Percentiles rank a stretch among this genome's conserved stretches.
phyloP scores from a whole-genome alignment of 2,329 filamentous ascomycete genomes.

The Penicillium decumbens region DNA sequence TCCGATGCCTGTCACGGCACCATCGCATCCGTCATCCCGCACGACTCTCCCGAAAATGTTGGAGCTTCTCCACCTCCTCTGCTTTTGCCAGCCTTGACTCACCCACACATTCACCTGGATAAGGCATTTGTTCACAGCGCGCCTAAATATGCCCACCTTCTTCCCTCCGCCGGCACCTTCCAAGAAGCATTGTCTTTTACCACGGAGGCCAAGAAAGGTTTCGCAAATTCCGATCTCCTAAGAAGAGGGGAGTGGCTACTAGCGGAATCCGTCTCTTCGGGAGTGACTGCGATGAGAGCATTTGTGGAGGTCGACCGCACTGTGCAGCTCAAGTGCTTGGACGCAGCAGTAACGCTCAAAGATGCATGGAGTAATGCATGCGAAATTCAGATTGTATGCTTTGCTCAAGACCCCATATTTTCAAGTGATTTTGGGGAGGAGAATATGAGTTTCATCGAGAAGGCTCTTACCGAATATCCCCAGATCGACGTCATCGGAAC shows the following conservation, averaged over 20 bases:
- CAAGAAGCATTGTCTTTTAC: slow-evolving; percentile 60
- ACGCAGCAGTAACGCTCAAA: slow-evolving; percentile 56
- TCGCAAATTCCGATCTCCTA: slow-evolving; percentile 59
- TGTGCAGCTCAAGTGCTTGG: slow-evolving; percentile 55
- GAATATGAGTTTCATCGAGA: slow-evolving; percentile 50
- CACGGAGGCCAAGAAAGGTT: slow-evolving; percentile 57
- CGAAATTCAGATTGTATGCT: slow-evolving; percentile 63
- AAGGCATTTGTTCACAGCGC: slow-evolving; percentile 41
- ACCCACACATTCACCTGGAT: slow-evolving; percentile 70
- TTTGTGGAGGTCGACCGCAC: slow-evolving; percentile 67
- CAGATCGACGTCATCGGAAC: slow-evolving; percentile 59
- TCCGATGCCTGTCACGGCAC: slow-evolving; percentile 11
- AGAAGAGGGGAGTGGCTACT: slow-evolving; percentile 62
- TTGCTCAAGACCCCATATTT: slow-evolving; percentile 66
- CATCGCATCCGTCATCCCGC: slow-evolving; percentile 28
- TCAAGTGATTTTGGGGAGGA: slow-evolving; percentile 50
- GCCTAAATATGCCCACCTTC: slow-evolving; percentile 53
- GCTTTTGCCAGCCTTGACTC: slow-evolving; percentile 57
- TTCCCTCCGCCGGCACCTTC: slow-evolving; percentile 58
- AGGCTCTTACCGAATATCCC: slow-evolving; percentile 38
- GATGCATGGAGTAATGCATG: slow-evolving; percentile 51
- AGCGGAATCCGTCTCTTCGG: slow-evolving; percentile 58
- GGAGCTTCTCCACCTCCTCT: slow-evolving; percentile 19
- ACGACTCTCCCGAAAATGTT: slow-evolving; percentile 8
- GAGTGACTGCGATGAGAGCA: slow-evolving; percentile 64